Evolutionary conservation across 73 alveolate species (phyloP), one percentile per base, ranked within the genome.

Genomic region (Uronychia setigera): DNA sequence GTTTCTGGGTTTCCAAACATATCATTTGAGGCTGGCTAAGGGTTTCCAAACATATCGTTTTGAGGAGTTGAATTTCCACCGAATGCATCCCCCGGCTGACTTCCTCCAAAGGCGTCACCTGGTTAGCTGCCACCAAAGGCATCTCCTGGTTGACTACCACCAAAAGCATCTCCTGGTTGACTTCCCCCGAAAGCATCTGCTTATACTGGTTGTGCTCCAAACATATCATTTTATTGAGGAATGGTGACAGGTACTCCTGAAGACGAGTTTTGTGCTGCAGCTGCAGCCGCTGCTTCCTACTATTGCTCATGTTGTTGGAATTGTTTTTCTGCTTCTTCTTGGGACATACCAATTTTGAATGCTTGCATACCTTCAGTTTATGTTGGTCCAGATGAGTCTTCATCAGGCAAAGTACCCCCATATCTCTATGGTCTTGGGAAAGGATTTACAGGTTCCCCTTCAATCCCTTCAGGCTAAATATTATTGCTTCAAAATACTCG

Each of bases 391-490:
- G 26, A 1, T 60, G 67, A 5, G 60, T 75, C 84, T 32, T 89
- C 89, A 32, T 82, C 92, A 33, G 81, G 26, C 0, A 31, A 74
- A 0, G 89, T 46, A 11, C 98, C 98, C 0, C 98, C 98, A 92
- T 94, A 94, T 31, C 82, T 79, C 33, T 74, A 58, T 0, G 97
- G 92, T 33, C 84, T 82, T 0, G 96, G 97, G 87, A 94, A 90
- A 25, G 88, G 93, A 29, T 31, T 29, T 5, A 33, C 87, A 29
- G 80, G 84, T 28, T 31, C 86, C 28, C 77, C 88, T 28, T 88
- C 95, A 76, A 91, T 76, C 27, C 95, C 98, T 74, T 94, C 95
- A 59, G n/a, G n/a, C n/a, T n/a, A n/a, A n/a, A n/a, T n/a, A n/a
- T n/a, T n/a, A n/a, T n/a, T n/a, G n/a, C n/a, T n/a, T n/a, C n/a